Conservation (phyloP, 108 stramenopile genomes). For the Fistulifera solaris region DNA sequence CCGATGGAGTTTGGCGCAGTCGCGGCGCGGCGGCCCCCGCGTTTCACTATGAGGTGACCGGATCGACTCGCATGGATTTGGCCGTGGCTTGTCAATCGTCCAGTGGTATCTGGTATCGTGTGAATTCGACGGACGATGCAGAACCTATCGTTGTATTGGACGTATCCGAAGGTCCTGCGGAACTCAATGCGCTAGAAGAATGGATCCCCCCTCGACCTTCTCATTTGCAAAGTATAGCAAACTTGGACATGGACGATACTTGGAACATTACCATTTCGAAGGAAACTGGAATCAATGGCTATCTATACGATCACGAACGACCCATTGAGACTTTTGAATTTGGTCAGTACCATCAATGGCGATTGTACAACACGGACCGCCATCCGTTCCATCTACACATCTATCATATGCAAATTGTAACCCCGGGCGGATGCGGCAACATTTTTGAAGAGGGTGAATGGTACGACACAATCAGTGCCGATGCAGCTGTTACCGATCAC, state of each 20-base stretch:
- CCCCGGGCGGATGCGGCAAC: constrained; percentile 27
- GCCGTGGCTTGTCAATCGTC: constrained; percentile 19
- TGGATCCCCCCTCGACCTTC: constrained; percentile 21
- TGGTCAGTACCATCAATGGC: constrained; percentile 26
- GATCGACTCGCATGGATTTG: constrained; percentile 28
- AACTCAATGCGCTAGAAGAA: constrained; percentile 9
- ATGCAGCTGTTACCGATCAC: background rate
- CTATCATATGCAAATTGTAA: constrained; percentile 38
- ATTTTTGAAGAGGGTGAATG: constrained; percentile 34
- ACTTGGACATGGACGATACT: constrained; percentile 4
- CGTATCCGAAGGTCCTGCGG: background rate
- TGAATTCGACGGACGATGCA: background rate
- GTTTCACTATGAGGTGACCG: constrained; percentile 17
- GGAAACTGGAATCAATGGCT: constrained; percentile 15
- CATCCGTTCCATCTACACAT: constrained; percentile 43
- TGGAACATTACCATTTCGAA: constrained; percentile 17
- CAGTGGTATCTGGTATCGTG: constrained; percentile 6
- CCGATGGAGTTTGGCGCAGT: constrained; percentile 33
- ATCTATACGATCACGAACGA: constrained; percentile 9
- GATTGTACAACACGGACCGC: constrained; percentile 6
- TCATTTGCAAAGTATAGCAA: constrained; percentile 14
- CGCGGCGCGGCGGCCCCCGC: constrained; percentile 6
- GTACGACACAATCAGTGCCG: constrained; percentile 29
- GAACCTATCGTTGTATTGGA: background rate
- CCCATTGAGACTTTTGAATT: constrained; percentile 17